A percentile compares a stretch with the other conserved stretches of the same genome.
phyloP scores from a whole-genome alignment of 306 rosid species.

The Glycine tomentella region DNA sequence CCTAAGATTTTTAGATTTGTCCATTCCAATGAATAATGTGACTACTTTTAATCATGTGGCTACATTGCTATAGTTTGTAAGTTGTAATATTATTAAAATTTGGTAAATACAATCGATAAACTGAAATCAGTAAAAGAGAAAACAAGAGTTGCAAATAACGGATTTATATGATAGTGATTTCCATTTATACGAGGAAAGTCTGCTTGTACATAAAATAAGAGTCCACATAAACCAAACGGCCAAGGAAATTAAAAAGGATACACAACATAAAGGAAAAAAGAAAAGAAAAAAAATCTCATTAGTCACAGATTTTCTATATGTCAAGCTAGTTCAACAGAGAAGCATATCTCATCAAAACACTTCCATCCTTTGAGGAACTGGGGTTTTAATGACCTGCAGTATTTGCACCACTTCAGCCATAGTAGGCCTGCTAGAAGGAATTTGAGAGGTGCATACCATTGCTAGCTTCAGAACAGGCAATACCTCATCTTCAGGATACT shows the following conservation, averaged over 20 bases:
- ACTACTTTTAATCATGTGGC: not conserved
- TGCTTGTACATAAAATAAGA: not conserved
- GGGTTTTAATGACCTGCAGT: slow-evolving; percentile 79
- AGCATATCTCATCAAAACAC: slow-evolving; percentile 45
- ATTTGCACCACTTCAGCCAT: slow-evolving; percentile 91
- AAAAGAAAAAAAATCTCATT: not conserved
- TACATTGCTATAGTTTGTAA: not conserved
- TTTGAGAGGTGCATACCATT: slow-evolving; percentile 80
- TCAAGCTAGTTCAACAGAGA: slow-evolving; percentile 10
- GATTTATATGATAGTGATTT: slow-evolving; percentile 6
- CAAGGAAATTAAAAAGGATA: not conserved
- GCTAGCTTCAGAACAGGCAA: slow-evolving; percentile 81
- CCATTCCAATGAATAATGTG: not conserved
- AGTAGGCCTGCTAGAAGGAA: slow-evolving; percentile 86
- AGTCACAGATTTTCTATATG: slow-evolving; percentile 13
- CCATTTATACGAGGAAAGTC: slow-evolving; percentile 17
- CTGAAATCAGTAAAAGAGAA: not conserved
- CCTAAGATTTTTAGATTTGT: not conserved
- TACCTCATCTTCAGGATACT: slow-evolving; percentile 80
- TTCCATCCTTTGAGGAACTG: slow-evolving; percentile 78
- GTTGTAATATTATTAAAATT: not conserved
- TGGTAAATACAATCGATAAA: not conserved
- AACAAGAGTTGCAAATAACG: not conserved
- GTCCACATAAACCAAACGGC: not conserved
- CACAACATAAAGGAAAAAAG: not conserved